These are phyloP conservation scores for Stereocaulon alpinum DNA, from an alignment of 495 filamentous ascomycete genomes.

Conservation along the genomic window DNA sequence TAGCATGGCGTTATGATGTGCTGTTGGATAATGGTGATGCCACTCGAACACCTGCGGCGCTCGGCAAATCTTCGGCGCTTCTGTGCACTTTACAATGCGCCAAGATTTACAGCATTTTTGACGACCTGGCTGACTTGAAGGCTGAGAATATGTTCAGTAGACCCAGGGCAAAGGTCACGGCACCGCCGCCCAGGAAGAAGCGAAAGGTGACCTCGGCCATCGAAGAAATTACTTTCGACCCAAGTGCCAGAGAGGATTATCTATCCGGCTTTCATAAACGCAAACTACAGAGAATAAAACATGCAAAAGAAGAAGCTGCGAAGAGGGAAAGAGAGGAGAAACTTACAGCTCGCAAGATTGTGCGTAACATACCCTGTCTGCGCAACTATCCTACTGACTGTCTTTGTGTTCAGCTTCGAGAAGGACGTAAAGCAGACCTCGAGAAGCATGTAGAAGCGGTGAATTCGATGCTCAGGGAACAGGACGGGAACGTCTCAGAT, in stretches of 20 bases:
- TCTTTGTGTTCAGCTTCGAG: constrained; percentile 49
- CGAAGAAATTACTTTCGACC: constrained; percentile 74
- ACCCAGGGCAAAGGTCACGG: constrained; percentile 12
- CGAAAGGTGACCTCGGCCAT: constrained; percentile 48
- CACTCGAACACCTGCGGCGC: constrained; percentile 4
- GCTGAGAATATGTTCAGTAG: constrained; percentile 11
- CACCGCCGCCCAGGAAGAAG: constrained; percentile 50
- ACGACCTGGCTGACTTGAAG: background rate
- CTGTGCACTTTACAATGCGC: background rate
- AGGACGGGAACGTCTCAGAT: constrained; percentile 26
- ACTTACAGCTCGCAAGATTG: constrained; percentile 60
- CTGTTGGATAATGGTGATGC: background rate
- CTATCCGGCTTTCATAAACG: constrained; percentile 95
- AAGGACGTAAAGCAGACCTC: constrained; percentile 67
- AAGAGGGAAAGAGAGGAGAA: constrained; percentile 65
- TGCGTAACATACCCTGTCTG: constrained; percentile 27
- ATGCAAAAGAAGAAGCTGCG: constrained; percentile 67
- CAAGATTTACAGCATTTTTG: background rate
- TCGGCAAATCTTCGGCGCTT: background rate
- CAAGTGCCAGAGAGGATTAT: constrained; percentile 64
- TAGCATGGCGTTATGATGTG: constrained; percentile 1
- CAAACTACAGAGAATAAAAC: constrained; percentile 70
- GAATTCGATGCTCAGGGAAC: constrained; percentile 45
- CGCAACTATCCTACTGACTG: background rate
- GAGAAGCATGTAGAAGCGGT: constrained; percentile 68